Base-by-base conservation (phyloP, 164 flowering plant genomes). In the Nymphaea thermarum region DNA sequence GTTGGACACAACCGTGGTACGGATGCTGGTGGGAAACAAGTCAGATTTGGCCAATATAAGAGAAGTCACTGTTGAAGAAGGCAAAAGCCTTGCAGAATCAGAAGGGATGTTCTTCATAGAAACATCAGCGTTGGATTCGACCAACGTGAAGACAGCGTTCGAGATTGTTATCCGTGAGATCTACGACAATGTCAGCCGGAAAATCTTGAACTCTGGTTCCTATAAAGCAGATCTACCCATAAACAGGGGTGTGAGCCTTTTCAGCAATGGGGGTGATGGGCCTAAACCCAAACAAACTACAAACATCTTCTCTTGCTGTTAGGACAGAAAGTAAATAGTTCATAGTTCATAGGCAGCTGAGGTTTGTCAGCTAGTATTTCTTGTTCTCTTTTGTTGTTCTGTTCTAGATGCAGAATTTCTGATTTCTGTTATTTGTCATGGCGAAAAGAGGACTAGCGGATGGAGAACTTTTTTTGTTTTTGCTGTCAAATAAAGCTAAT, bases 61-160 rank as follows among this genome's bases (percentile, higher is more conserved):
- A 74, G 78, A 74, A 62, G 80, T 81, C 55, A 77, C 74, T 25
- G 67, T 75, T 15, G 80, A 81, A 59, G 84, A 81, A 72, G 82
- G 82, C 42, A 81, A 79, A 61, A 69, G 45, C 70, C 79, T 81
- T 66, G 82, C 84, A 43, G 84, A 81, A 70, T 77, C 71, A 14
- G 77, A 81, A 68, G 84, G 82, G 60, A 51, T 81, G 68, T 81
- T 79, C 71, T 81, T 81, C 71, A 75, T 81, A 75, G 84, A 81
- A 71, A 81, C 84, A 8, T 81, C 84, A 14, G 84, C 84, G 63
- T 51, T 79, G 42, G 82, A 81, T 65, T 72, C 84, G 11, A 81
- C 84, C 5, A 81, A 81, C 65, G 84, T 81, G 18, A 73, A 45
- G 66, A 73, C 70, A 11, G 82, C 84, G 3, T 79, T 81, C 71